Conservation (phyloP, 2,329 filamentous ascomycete species). For the Aureobasidium lini region DNA sequence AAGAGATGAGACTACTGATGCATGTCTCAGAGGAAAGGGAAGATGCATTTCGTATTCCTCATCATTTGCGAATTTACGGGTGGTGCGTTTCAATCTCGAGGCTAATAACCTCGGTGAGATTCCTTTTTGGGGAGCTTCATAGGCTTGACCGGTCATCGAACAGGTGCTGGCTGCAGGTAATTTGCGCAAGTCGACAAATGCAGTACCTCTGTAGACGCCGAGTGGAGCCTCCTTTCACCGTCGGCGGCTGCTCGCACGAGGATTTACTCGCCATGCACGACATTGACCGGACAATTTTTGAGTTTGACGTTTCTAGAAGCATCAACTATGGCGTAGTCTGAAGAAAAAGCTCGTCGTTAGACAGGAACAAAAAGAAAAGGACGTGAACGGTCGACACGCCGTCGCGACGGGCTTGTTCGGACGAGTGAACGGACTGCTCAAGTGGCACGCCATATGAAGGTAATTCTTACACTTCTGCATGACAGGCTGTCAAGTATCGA, state of each 20-base stretch:
- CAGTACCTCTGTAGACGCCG: neutral
- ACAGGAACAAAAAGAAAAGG: neutral
- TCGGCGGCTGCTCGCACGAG: constrained; percentile 7
- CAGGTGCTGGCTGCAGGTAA: constrained; percentile 1
- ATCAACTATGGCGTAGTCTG: neutral
- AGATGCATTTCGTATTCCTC: neutral
- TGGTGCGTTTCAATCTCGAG: neutral
- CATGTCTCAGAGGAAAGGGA: neutral
- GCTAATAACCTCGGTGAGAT: neutral
- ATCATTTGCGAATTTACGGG: neutral
- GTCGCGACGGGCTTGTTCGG: constrained; percentile 4
- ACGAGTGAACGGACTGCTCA: neutral
- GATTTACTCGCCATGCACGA: constrained; percentile 3
- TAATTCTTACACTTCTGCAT: constrained; percentile 5
- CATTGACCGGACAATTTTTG: neutral
- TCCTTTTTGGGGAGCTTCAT: neutral
- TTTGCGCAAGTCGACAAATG: neutral
- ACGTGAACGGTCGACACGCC: neutral
- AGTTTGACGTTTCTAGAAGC: constrained; percentile 11
- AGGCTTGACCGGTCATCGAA: neutral
- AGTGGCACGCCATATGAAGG: constrained; percentile 3
- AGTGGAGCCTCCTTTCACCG: constrained; percentile 5
- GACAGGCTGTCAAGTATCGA: constrained; percentile 10
- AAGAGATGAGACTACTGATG: constrained; percentile 7
- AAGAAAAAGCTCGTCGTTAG: neutral